Evolutionary conservation across 1,284 basidiomycete species (phyloP).

Genomic region (Erythrobasidium hasegawianum): DNA sequence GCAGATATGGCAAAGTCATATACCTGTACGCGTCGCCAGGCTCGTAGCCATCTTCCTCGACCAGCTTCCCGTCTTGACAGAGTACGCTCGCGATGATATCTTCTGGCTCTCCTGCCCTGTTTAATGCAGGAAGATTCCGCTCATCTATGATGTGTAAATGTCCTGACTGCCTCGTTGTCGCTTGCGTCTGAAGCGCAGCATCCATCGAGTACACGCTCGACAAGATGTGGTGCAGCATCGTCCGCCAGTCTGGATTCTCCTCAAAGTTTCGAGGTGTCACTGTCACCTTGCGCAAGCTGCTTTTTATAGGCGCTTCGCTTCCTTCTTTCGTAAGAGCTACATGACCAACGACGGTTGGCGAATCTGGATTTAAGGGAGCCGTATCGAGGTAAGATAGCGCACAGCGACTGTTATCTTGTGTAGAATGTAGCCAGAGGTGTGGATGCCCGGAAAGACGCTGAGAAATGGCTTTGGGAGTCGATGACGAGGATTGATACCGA

Average conservation of each 20-base stretch:
- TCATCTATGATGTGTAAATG: conserved; percentile 35
- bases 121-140: conserved; percentile 20
- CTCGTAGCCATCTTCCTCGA: conserved; percentile 16
- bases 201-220: conserved; percentile 8
- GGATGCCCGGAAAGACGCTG: not conserved
- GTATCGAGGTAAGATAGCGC: conserved; percentile 22
- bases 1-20: not conserved
- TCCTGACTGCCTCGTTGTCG: conserved; percentile 19
- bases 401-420: not conserved
- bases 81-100: conserved; percentile 34
- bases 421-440: conserved; percentile 18
- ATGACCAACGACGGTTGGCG: conserved; percentile 26
- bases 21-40: conserved; percentile 19
- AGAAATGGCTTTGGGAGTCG: not conserved
- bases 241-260: conserved; percentile 33
- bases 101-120: conserved; percentile 35
- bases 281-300: not conserved
- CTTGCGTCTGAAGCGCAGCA: conserved; percentile 12
- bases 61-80: conserved; percentile 25
- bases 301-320: not conserved
- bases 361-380: conserved; percentile 10
- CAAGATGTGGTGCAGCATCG: conserved; percentile 28
- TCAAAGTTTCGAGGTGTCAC: conserved; percentile 15
- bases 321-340: not conserved
- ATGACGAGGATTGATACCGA: not conserved